Evolutionary conservation across 345 rosid genomes (phyloP).

Genomic region (Eucalyptus melliodora): DNA sequence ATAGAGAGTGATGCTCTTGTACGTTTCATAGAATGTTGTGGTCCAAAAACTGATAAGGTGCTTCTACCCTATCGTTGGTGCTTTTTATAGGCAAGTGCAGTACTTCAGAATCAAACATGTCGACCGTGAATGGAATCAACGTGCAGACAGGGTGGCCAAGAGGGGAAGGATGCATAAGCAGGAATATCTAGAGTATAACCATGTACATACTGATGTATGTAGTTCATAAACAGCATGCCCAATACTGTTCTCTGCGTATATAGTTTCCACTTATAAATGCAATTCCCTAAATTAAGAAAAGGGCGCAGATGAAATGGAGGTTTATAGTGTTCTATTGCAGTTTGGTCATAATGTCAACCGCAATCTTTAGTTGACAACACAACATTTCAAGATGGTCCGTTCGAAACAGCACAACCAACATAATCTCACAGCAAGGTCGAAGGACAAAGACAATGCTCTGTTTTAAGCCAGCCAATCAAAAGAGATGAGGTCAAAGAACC

Average conservation of each 20-base stretch:
- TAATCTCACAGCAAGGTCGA: neutral
- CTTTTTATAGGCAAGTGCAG: neutral
- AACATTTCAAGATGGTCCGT: neutral
- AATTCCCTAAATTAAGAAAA: neutral
- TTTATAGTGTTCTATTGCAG: neutral
- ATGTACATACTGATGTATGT: neutral
- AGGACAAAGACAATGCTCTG: neutral
- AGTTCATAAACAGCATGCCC: neutral
- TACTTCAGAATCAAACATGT: neutral
- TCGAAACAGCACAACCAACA: neutral
- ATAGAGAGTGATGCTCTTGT: neutral
- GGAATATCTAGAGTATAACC: neutral
- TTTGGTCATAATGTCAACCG: neutral
- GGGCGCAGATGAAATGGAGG: neutral
- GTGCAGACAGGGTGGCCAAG: neutral
- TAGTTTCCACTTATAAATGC: neutral
- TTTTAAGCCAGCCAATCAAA: neutral
- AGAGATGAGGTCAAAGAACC: neutral
- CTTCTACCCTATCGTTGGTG: neutral
- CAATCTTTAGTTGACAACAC: neutral
- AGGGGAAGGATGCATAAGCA: neutral
- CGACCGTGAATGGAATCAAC: neutral
- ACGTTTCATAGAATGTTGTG: neutral
- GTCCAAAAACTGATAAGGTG: neutral
- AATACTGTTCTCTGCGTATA: neutral